phyloP scores from a whole-genome alignment of 306 rosid species.

The Fragaria nilgerrensis region DNA sequence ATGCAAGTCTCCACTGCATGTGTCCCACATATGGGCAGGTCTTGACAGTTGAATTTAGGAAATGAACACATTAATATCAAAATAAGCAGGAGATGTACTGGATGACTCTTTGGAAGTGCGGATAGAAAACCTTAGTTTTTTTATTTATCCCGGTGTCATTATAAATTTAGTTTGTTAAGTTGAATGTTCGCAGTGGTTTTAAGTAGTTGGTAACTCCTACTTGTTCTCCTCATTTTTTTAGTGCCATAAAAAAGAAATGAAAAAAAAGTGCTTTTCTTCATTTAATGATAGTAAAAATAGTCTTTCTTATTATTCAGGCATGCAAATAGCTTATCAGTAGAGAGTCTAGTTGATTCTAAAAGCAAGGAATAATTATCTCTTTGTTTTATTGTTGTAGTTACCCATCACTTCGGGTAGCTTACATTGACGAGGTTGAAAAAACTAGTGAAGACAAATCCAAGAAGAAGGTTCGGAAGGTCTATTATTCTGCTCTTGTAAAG shows the following conservation, averaged over 20 bases:
- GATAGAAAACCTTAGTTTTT: neutral
- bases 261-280: neutral
- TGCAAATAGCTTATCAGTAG: neutral
- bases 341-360: constrained; percentile 12
- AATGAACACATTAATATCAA: no score
- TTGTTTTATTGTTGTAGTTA: constrained; percentile 49
- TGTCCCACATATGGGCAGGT: neutral
- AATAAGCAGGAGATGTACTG: neutral
- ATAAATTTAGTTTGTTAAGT: neutral
- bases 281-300: neutral
- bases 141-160: neutral
- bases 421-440: constrained; percentile 94
- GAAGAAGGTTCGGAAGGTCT: constrained; percentile 64
- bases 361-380: constrained; percentile 20
- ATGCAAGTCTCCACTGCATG: neutral
- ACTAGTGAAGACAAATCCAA: constrained; percentile 53
- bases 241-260: neutral
- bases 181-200: neutral
- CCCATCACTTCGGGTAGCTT: constrained; percentile 93
- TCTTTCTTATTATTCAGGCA: neutral
- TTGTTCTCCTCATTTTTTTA: neutral
- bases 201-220: neutral
- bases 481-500: constrained; percentile 84
- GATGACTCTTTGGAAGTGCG: neutral
- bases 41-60: neutral